Evolutionary conservation across 139 green algal genomes (phyloP).

Genomic region (Chlamydomonas asymmetrica): DNA sequence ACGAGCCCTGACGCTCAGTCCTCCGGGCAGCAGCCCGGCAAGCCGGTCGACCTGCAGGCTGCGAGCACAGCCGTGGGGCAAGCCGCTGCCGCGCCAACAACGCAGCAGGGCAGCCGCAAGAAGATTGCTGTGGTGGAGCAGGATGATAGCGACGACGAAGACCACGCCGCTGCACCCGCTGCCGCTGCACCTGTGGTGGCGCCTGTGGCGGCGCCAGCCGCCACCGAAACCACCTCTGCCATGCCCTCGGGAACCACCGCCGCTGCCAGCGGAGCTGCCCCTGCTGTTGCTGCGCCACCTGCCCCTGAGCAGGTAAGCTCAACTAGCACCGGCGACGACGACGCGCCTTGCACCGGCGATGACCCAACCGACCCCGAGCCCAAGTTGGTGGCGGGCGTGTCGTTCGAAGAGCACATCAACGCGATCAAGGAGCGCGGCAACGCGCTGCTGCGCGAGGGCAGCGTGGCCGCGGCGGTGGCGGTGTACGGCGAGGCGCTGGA

Average conservation of each 20-base stretch:
- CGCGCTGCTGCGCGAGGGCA: not conserved
- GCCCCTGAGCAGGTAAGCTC: not conserved
- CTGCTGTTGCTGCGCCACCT: not conserved
- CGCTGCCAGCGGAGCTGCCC: not conserved
- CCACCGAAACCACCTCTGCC: not conserved
- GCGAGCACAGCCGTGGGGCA: too few relatives aligned
- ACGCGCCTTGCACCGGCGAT: not conserved
- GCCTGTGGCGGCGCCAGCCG: not conserved
- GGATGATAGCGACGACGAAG: conserved; percentile 19
- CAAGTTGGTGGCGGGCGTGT: not conserved
- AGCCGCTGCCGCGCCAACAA: too few relatives aligned
- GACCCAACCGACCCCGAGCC: not conserved
- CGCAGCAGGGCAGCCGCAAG: conserved; percentile 4
- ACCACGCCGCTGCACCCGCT: not conserved
- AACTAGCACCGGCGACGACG: not conserved
- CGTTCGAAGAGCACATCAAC: conserved; percentile 5
- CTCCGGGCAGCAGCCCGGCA: too few relatives aligned
- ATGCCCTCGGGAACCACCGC: not conserved
- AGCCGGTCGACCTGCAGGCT: too few relatives aligned
- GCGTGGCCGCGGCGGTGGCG: conserved; percentile 13
- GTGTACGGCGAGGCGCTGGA: conserved; percentile 30
- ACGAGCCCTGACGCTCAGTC: too few relatives aligned
- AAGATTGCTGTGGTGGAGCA: conserved; percentile 39
- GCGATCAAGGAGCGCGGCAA: conserved; percentile 33
- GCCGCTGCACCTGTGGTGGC: not conserved